Evolutionary conservation across 2,329 filamentous ascomycete species (phyloP).

Genomic region (Hypoxylon sp.): DNA sequence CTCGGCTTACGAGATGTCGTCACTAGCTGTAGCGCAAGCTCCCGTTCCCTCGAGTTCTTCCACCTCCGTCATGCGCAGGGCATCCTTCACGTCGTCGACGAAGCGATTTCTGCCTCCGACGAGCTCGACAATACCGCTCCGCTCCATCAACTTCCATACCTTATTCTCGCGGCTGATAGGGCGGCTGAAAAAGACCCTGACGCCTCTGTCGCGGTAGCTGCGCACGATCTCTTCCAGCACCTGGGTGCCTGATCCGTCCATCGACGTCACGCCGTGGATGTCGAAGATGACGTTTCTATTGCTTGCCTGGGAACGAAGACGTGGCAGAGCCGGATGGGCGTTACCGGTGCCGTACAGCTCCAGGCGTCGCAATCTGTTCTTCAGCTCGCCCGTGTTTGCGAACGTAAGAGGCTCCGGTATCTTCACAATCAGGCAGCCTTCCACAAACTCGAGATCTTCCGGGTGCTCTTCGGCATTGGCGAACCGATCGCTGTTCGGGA

Average conservation of each 20-base stretch:
- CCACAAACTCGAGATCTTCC: slow-evolving; percentile 82
- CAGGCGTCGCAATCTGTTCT: slow-evolving; percentile 80
- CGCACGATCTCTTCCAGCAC: slow-evolving; percentile 90
- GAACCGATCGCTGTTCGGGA: slow-evolving; percentile 83
- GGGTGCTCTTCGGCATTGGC: slow-evolving; percentile 82
- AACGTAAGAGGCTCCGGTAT: slow-evolving; percentile 97
- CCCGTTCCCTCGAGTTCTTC: slow-evolving; percentile 53
- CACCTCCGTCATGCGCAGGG: slow-evolving; percentile 79
- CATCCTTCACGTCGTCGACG: slow-evolving; percentile 83
- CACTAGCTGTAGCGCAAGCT: slow-evolving; percentile 29
- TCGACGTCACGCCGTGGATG: slow-evolving; percentile 93
- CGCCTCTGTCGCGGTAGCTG: slow-evolving; percentile 77
- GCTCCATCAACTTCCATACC: slow-evolving; percentile 76
- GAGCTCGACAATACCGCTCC: slow-evolving; percentile 84
- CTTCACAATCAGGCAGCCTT: slow-evolving; percentile 94
- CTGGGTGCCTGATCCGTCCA: slow-evolving; percentile 93
- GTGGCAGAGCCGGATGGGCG: slow-evolving; percentile 87
- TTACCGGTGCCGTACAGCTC: slow-evolving; percentile 88
- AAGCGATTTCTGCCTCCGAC: slow-evolving; percentile 82
- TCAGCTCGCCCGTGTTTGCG: slow-evolving; percentile 93
- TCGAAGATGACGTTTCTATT: slow-evolving; percentile 96
- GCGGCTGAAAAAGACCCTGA: slow-evolving; percentile 77
- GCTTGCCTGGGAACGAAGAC: slow-evolving; percentile 77
- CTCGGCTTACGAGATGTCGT: slow-evolving; percentile 24
- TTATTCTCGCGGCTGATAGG: slow-evolving; percentile 58